phyloP scores from a whole-genome alignment of 345 rosid species.

The Microcos paniculata region DNA sequence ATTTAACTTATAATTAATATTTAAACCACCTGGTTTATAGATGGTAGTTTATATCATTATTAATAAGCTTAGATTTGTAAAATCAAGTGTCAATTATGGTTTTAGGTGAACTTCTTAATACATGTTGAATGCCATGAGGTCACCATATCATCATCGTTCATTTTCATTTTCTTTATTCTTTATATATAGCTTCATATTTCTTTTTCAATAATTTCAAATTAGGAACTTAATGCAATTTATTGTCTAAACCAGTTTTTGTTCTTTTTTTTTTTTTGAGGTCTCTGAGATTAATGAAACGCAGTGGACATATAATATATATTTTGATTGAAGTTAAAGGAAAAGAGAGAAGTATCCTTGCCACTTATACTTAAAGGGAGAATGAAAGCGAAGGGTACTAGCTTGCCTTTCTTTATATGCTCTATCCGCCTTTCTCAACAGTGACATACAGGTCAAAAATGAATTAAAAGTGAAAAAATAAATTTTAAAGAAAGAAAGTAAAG shows the following conservation, averaged over 20 bases:
- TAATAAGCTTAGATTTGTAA: not conserved
- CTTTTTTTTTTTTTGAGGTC: too few species aligned
- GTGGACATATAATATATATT: not conserved
- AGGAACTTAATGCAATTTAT: not conserved
- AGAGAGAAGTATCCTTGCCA: not conserved
- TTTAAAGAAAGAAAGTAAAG: not conserved
- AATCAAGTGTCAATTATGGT: not conserved
- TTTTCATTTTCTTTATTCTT: not conserved
- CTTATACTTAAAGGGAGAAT: not conserved
- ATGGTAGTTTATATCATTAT: too few species aligned
- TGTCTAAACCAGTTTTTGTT: not conserved
- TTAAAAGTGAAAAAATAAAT: not conserved
- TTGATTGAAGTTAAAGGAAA: slow-evolving; percentile 8
- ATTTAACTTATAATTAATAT: too few species aligned
- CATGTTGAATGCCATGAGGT: not conserved
- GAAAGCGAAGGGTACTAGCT: not conserved
- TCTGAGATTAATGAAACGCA: not conserved
- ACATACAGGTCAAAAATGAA: not conserved
- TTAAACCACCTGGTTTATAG: too few species aligned
- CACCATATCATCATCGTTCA: not conserved
- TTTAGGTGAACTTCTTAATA: not conserved
- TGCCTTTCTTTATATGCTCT: not conserved
- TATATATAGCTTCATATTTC: not conserved
- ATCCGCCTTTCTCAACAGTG: not conserved
- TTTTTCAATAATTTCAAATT: not conserved